Evolutionary conservation across 1,139 yeast species (phyloP), one percentile per base, ranked within the genome.

Genomic region (Protomyces macrosporus): DNA sequence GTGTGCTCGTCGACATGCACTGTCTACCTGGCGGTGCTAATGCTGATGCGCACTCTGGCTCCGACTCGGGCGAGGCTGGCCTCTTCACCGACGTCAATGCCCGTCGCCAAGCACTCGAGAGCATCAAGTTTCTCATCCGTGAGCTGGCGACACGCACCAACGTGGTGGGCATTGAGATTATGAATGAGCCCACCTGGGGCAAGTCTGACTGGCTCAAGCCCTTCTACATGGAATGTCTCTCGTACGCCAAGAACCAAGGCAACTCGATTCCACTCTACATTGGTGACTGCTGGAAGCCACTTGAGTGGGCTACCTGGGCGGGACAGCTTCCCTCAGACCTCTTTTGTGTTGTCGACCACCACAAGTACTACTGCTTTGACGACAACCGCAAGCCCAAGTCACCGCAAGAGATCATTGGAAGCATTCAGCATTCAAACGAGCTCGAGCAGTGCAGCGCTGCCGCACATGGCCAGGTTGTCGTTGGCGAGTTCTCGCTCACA

Each of bases 11-110:
- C 9, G 98, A 93, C 74, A 72, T 93, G 55, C 98, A 93, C 74
- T 97, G 88, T 0, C 75, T 93, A 35, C 98, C 97, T 1, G 90
- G 89, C 10, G 97, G 97, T 52, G 98, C 97, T 36, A 93, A 93
- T 72, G 83, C 84, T 0, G 86, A 86, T 35, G 84, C 86, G 65
- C 98, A 91, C 73, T 85, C 95, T 70, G 98, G 98, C 6, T 85
- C 86, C 64, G 73, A 76, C 45, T 74, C 80, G 60, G 82, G 82
- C 1, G 73, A 74, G 37, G 87, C 90, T n/a, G 86, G 77, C 16
- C 86, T 85, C 72, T 91, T 89, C 89, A 73, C 69, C 61, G 77
- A 79, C 65, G 75, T 77, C n/a, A 32, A 53, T 9, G 40, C 72
- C 72, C 57, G 74, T 75, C 33, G 77, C 54, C 72, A 77, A 54